Percentiles rank a stretch among this genome's conserved stretches.
Conservation (phyloP, 495 filamentous ascomycete genomes). For the Astrothelium subdiscretum region DNA sequence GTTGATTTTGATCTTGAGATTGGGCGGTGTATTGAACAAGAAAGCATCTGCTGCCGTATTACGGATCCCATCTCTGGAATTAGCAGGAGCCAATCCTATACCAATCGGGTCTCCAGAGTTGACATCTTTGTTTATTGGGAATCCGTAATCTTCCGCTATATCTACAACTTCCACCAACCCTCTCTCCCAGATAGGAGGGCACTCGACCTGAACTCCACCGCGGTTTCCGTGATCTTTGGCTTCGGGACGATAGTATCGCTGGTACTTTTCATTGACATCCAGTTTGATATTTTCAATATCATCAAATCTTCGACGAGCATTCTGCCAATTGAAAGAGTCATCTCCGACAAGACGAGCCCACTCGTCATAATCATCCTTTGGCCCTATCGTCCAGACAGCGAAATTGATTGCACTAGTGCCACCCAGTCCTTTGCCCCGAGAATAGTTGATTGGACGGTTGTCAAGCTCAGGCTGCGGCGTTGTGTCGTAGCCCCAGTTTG, state of each 20-base stretch:
- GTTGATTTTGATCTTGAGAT: constrained; percentile 41
- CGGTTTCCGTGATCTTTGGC: constrained; percentile 36
- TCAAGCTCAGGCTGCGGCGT: constrained; percentile 40
- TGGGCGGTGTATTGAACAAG: constrained; percentile 31
- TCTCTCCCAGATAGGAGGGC: constrained; percentile 37
- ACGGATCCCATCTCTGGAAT: constrained; percentile 35
- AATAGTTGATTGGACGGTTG: constrained; percentile 42
- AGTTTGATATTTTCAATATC: constrained; percentile 42
- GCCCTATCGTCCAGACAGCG: constrained; percentile 44
- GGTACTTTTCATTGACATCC: constrained; percentile 26
- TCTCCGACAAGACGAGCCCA: constrained; percentile 35
- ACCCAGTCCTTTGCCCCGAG: constrained; percentile 48
- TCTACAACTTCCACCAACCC: constrained; percentile 37
- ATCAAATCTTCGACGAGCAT: constrained; percentile 38
- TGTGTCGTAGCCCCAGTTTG: constrained; percentile 55
- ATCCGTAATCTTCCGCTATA: constrained; percentile 36
- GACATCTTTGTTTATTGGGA: constrained; percentile 40
- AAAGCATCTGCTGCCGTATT: constrained; percentile 41
- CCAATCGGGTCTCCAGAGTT: constrained; percentile 53
- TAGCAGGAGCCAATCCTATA: constrained; percentile 38
- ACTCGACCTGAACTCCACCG: constrained; percentile 38
- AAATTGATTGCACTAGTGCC: constrained; percentile 56
- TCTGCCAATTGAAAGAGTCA: constrained; percentile 40
- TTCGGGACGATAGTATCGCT: constrained; percentile 26
- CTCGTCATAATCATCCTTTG: constrained; percentile 48